Conservation (phyloP, 2,329 filamentous ascomycete genomes). For the Chaetomiaceae sp. region DNA sequence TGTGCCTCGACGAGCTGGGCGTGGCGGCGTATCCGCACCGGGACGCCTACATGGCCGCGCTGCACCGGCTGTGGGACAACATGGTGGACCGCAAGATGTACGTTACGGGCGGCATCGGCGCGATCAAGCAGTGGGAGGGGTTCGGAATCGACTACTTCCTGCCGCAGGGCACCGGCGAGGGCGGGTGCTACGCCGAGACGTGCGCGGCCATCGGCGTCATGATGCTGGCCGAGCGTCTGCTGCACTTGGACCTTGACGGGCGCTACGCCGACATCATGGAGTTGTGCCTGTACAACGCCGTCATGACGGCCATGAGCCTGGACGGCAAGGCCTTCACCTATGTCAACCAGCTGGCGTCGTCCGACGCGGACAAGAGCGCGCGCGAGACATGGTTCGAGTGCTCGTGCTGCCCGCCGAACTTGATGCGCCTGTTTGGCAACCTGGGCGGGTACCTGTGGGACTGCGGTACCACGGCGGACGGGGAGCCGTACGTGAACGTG, state of each 20-base stretch:
- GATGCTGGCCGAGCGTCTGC: neutral
- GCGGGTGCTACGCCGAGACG: neutral
- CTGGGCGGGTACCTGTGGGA: neutral
- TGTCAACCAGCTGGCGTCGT: neutral
- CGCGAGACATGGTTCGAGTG: neutral
- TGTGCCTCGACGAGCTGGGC: neutral
- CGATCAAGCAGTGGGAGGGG: neutral
- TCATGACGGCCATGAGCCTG: neutral
- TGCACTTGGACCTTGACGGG: neutral
- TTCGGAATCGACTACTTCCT: conserved; percentile 1
- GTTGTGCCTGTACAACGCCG: neutral
- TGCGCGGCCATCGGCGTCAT: neutral
- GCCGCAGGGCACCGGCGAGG: neutral
- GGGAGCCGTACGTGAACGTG: neutral
- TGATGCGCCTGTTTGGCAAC: neutral
- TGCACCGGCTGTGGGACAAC: neutral
- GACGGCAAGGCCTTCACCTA: neutral
- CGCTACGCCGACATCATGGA: neutral
- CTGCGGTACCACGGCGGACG: neutral
- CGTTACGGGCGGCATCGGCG: neutral
- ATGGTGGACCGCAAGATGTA: neutral
- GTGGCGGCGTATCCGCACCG: neutral
- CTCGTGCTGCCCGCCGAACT: neutral
- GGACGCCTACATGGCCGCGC: neutral
- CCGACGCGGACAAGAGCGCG: neutral